Conservation (phyloP, 768 basidiomycete species). For the Hygrophorus russula region DNA sequence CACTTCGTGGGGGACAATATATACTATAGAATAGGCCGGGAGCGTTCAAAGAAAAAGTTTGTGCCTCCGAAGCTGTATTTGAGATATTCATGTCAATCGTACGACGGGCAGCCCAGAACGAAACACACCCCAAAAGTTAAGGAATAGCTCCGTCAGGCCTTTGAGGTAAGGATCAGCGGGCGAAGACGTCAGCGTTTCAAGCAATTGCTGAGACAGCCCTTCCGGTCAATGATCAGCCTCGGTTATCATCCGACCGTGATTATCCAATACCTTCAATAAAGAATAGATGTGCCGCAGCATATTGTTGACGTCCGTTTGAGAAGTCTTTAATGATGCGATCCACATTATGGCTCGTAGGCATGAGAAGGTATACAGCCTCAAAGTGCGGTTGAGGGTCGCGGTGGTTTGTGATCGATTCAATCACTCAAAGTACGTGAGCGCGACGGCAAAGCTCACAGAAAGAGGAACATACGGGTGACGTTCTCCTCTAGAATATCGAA, state of each 20-base stretch:
- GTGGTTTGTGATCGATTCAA: constrained; percentile 79
- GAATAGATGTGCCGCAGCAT: constrained; percentile 82
- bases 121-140: constrained; percentile 80
- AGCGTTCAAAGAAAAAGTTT: constrained; percentile 68
- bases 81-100: neutral
- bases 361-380: constrained; percentile 89
- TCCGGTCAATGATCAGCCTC: neutral
- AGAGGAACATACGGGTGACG: constrained; percentile 69
- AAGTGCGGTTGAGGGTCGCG: constrained; percentile 78
- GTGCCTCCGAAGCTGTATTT: constrained; percentile 67
- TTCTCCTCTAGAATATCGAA: constrained; percentile 94
- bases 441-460: constrained; percentile 1
- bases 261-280: constrained; percentile 67
- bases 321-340: constrained; percentile 88
- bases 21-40: constrained; percentile 82
- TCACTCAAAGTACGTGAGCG: constrained; percentile 41
- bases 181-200: constrained; percentile 63
- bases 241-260: neutral
- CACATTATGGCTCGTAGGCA: constrained; percentile 91
- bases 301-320: constrained; percentile 42
- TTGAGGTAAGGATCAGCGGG: constrained; percentile 71
- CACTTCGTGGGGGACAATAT: constrained; percentile 74
- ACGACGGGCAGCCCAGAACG: neutral
- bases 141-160: constrained; percentile 73
- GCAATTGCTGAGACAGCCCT: constrained; percentile 74